Evolutionary conservation across 495 filamentous ascomycete genomes (phyloP), one percentile per base, ranked within the genome.

Genomic region (Geopyxis carbonaria): DNA sequence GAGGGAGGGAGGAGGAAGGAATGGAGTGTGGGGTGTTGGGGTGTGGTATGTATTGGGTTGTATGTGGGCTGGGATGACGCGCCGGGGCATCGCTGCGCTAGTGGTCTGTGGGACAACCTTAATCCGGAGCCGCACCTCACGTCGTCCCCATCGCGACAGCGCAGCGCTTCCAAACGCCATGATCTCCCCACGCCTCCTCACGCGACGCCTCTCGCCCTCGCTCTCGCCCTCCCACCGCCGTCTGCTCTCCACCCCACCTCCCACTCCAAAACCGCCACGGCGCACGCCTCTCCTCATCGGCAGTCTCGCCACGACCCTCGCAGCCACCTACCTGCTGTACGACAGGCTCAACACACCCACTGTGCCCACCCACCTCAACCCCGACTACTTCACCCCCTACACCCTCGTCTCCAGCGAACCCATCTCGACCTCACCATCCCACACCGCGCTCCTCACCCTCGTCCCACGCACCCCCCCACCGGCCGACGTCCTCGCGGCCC

Each of bases 381-480:
- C 55, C 0, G 35, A 40, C 7, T 56, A 54, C 10, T 86, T 86
- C 55, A 65, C 68, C 6, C 70, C 71, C 10, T 73, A 73, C 46
- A 69, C 65, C 13, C 66, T 95, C 33, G 62, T 69, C 2, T 61
- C 65, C 2, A 73, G 70, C 49, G 70, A 79, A 31, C 63, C 69
- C 0, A 66, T 91, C n/a, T 82, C 85, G 3, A 64, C 73, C 3
- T 80, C 77, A 13, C 45, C 39, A 19, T 22, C 45, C 1, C 37
- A 48, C 0, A 77, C 75, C 45, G 72, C 76, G 50, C 68, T 93
- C 34, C 73, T 93, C 50, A 80, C 73, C 1, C 61, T 92, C 7
- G 59, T 66, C 25, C 69, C 66, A 31, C 61, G 57, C 43, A 39
- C 21, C 29, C n/a, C 19, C 4, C 32, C 51, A 24, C 32, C 45